Base-by-base conservation (phyloP, 768 basidiomycete genomes). In the Amanita phalloides region DNA sequence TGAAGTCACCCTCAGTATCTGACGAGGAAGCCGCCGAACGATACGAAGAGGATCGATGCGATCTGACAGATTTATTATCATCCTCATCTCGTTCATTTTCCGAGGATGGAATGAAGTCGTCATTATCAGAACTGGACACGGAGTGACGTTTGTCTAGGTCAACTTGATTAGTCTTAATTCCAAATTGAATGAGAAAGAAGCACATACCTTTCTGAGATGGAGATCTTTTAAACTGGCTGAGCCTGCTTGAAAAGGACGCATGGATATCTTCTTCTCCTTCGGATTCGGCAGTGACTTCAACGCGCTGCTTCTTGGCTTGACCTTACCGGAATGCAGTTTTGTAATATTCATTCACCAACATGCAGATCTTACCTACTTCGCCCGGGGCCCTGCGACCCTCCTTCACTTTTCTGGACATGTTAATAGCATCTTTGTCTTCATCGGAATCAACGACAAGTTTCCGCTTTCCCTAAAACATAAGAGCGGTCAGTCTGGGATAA, bases 381-480 rank as follows among this genome's bases (percentile, higher is more conserved):
- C 28, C 39, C 23, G 32, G 14, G 45, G 47, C 4, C 43, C 10
- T 10, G 43, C 42, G 48, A 28, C 48, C 51, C 21, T 45, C 44
- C 17, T 36, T 44, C 20, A 4, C 35, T 11, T 33, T 45, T 25
- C 30, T 17, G 8, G 41, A 45, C 23, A 6, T 5, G 9, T 38
- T 45, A 7, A 70, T 63, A 60, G 69, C 66, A 23, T 61, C 61
- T 10, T 57, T 57, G 23, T 68, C 62, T 8, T 84, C 82, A 51
- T 90, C 87, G 1, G 86, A 88, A 56, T 87, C 86, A 8, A 76
- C 76, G 21, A 82, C 58, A 21, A 84, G 82, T 64, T 89, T 89
- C 42, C 66, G 67, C 21, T 72, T 68, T 2, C 54, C 60, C 70
- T 77, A 14, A 30, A 10, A 4, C 32, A 30, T 1, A 20, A 45